Evolutionary conservation across 805 yeast species (phyloP).

Genomic region (Metschnikowia lachancei): DNA sequence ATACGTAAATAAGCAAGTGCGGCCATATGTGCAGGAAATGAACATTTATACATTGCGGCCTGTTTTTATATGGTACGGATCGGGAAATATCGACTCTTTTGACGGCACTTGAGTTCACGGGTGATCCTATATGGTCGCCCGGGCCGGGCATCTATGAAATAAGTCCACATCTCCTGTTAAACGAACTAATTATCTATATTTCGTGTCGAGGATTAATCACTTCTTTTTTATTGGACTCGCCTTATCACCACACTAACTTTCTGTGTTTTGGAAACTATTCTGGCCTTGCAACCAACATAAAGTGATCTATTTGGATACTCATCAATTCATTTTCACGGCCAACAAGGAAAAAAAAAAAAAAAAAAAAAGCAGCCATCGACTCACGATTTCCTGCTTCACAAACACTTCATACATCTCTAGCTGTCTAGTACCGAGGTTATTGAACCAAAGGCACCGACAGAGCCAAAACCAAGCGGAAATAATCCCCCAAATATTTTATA

Average conservation of each 20-base stretch:
- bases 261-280: background rate
- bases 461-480: background rate
- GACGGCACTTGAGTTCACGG: background rate
- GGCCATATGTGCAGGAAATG: background rate
- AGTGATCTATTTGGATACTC: too few relatives aligned
- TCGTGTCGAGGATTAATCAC: background rate
- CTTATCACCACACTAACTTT: background rate
- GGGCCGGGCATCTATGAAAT: background rate
- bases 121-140: background rate
- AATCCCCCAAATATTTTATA: too few relatives aligned
- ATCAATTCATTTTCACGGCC: too few relatives aligned
- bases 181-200: background rate
- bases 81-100: slow-evolving; percentile 5
- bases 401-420: too few relatives aligned
- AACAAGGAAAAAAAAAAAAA: too few relatives aligned
- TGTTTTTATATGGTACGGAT: slow-evolving; percentile 1
- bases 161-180: background rate
- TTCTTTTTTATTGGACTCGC: background rate
- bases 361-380: too few relatives aligned
- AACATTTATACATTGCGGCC: background rate
- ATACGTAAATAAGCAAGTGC: slow-evolving; percentile 1
- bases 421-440: background rate
- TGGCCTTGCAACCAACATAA: too few relatives aligned
- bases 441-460: background rate
- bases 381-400: too few relatives aligned